phyloP scores from a whole-genome alignment of 768 basidiomycete species.

The Paxillus rubicundulus region DNA sequence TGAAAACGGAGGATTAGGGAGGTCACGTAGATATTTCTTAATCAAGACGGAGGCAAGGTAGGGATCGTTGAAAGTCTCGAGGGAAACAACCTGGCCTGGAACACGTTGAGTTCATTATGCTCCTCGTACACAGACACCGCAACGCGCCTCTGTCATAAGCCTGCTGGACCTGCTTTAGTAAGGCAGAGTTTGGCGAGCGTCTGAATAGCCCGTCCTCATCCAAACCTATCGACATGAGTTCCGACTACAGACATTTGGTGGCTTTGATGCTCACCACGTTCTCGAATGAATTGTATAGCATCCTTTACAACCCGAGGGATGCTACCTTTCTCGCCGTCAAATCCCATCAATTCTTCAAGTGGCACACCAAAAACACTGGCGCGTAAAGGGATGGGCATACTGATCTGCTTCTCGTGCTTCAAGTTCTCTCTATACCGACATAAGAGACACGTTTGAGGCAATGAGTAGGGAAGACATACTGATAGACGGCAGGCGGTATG shows the following conservation, averaged over 20 bases:
- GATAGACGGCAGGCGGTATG: conserved; percentile 78
- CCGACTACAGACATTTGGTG: background rate
- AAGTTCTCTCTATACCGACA: conserved; percentile 64
- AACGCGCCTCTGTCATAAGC: conserved; percentile 76
- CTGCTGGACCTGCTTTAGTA: conserved; percentile 73
- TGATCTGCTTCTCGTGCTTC: conserved; percentile 69
- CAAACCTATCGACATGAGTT: conserved; percentile 38
- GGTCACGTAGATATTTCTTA: conserved; percentile 81
- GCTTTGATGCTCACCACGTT: conserved; percentile 38
- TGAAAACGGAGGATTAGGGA: conserved; percentile 77
- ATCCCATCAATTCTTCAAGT: conserved; percentile 81
- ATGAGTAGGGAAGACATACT: conserved; percentile 46
- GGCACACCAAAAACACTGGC: conserved; percentile 78
- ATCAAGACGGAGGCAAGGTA: conserved; percentile 81
- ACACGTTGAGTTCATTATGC: conserved; percentile 6
- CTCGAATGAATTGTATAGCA: conserved; percentile 66
- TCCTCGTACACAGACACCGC: background rate
- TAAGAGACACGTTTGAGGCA: background rate
- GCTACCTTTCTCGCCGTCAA: conserved; percentile 75
- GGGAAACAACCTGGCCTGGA: conserved; percentile 72
- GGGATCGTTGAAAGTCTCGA: conserved; percentile 73
- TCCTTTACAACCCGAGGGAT: conserved; percentile 82
- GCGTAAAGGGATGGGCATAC: conserved; percentile 56
- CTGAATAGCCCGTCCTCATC: conserved; percentile 79
- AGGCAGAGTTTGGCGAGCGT: conserved; percentile 68